Conservation (phyloP, 345 rosid genomes). For the Moricandia arvensis region DNA sequence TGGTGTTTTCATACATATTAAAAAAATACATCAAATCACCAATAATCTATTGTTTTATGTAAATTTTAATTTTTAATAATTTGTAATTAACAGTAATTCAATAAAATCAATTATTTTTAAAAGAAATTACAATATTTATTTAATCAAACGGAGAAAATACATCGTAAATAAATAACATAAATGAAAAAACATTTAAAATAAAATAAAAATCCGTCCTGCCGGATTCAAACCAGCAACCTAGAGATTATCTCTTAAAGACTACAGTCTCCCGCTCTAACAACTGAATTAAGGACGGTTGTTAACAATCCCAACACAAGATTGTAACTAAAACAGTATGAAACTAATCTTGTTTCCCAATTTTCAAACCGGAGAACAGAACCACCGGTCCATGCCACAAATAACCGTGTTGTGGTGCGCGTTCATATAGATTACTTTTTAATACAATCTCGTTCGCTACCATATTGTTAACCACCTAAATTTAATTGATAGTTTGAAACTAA, state of each 20-base stretch:
- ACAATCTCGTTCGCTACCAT: too few relatives aligned
- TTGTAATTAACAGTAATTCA: too few relatives aligned
- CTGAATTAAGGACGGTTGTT: constrained; percentile 95
- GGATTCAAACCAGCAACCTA: constrained; percentile 41
- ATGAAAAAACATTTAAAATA: background rate
- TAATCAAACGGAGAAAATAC: too few relatives aligned
- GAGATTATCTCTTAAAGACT: constrained; percentile 44
- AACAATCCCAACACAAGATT: rapidly evolving
- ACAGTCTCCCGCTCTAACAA: constrained; percentile 99
- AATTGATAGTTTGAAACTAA: background rate
- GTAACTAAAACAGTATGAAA: background rate
- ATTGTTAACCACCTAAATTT: background rate
- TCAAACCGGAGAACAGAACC: constrained; percentile 2
- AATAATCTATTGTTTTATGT: too few relatives aligned
- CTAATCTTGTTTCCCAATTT: background rate
- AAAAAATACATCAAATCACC: too few relatives aligned
- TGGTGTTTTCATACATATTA: too few relatives aligned
- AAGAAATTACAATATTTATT: too few relatives aligned
- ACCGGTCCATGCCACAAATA: too few relatives aligned
- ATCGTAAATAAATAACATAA: background rate
- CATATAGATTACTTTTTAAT: too few relatives aligned
- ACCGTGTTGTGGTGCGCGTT: too few relatives aligned
- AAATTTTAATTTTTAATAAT: too few relatives aligned
- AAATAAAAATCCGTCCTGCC: constrained; percentile 20
- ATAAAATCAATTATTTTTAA: too few relatives aligned